These are phyloP conservation scores for Neurospora terricola DNA, from an alignment of 495 filamentous ascomycete species.

Conservation along the genomic window DNA sequence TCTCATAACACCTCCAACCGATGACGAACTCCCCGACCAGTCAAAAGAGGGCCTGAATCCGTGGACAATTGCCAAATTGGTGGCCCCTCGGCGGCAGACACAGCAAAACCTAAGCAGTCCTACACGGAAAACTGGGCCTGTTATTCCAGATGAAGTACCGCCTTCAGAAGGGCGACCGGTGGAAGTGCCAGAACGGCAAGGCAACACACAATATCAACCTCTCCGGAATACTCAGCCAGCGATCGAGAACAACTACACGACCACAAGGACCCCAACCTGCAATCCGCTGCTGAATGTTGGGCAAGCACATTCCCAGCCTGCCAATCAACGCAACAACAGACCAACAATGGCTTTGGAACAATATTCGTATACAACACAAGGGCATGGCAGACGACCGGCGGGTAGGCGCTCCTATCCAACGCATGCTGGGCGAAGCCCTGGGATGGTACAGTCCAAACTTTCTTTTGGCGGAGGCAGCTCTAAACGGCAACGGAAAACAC, in stretches of 20 bases:
- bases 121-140: not conserved
- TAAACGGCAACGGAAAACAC: not conserved
- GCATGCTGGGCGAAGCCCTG: not conserved
- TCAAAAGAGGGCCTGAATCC: slow-evolving; percentile 17
- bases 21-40: not conserved
- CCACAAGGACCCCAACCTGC: not conserved
- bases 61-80: slow-evolving; percentile 15
- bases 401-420: not conserved
- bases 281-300: not conserved
- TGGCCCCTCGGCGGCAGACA: not conserved
- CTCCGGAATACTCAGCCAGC: not conserved
- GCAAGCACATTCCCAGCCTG: not conserved
- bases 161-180: not conserved
- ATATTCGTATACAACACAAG: not conserved
- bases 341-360: not conserved
- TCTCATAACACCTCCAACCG: not conserved
- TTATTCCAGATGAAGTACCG: not conserved
- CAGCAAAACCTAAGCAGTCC: not conserved
- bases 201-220: not conserved
- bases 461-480: not conserved
- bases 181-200: not conserved
- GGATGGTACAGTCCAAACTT: not conserved
- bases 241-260: not conserved
- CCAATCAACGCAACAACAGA: not conserved
- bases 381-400: not conserved